Conservation (phyloP, 2,329 filamentous ascomycete species). For the Mariannaea sp. region DNA sequence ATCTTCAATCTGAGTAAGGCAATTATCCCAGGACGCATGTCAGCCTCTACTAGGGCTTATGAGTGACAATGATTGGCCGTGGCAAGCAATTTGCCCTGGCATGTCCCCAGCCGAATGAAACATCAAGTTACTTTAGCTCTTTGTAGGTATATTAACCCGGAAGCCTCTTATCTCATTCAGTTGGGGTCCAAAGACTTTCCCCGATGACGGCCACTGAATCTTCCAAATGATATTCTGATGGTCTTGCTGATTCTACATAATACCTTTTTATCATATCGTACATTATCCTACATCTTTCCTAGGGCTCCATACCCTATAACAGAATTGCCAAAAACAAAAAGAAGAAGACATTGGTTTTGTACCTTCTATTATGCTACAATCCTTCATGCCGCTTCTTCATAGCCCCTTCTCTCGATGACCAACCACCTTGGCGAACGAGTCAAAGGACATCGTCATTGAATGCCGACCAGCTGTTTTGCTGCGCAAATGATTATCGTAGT, state of each 20-base stretch:
- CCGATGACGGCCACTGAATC: not conserved
- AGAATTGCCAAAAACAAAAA: too few species aligned
- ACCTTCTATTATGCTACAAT: not conserved
- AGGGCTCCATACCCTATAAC: not conserved
- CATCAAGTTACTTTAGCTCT: not conserved
- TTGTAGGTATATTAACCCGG: too few species aligned
- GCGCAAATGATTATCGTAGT: slow-evolving; percentile 86
- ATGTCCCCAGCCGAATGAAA: not conserved
- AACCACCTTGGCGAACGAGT: slow-evolving; percentile 60
- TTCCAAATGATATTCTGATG: not conserved
- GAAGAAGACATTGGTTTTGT: not conserved
- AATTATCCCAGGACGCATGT: not conserved
- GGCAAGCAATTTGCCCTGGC: not conserved
- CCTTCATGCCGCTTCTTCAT: slow-evolving; percentile 29
- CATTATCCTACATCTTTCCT: not conserved
- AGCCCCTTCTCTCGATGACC: slow-evolving; percentile 58
- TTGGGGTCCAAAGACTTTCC: not conserved
- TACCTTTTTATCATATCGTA: not conserved
- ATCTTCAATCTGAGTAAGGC: not conserved
- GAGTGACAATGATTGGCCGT: not conserved
- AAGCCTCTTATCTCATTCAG: not conserved
- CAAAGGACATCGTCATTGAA: slow-evolving; percentile 62
- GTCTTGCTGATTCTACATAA: not conserved
- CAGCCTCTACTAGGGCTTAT: slow-evolving; percentile 1
- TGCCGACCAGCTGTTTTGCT: slow-evolving; percentile 85